Evolutionary conservation across 345 rosid species (phyloP), one percentile per base, ranked within the genome.

Genomic region (Citrus medica): DNA sequence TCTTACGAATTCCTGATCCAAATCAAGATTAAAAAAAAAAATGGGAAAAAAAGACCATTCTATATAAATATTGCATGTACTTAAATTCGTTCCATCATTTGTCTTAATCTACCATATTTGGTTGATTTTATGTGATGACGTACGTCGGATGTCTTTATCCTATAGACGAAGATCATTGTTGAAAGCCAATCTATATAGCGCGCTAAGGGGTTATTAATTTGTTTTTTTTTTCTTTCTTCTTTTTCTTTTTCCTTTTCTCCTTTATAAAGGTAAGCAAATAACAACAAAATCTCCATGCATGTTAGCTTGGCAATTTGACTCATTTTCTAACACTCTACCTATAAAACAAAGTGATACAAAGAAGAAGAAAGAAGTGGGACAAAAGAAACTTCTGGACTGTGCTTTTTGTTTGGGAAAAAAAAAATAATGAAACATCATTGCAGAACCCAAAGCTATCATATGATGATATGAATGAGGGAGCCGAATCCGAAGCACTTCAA

Each of bases 371-470:
- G 58, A 53, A 53, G 58, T 53, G 67, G 48, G 66, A 80, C 76
- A 85, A 78, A 80, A 82, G 83, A 85, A 82, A 83, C 82, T 85
- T 80, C 80, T 73, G 16, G 35, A 64, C 40, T 65, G 69, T 51
- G 76, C 85, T 80, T 78, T 80, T 73, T 9, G 21, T 71, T 75
- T 12, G 32, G 9, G 28, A 21, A 8, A 19, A 42, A 42, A 30
- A 51, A 8, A 6, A 37, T 7, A 38, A 65, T 7, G 58, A 53
- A 53, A 53, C 14, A 13, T 33, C 60, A 56, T 35, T 56, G 22
- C n/a, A 58, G 6, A 71, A 55, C 75, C 64, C 48, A 71, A 22
- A 55, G 48, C 42, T 32, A 33, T 9, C 22, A 68, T n/a, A 68
- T 10, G 24, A 69, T 9, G 9, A 68, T n/a, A 40, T 10, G 24